Base-by-base conservation (phyloP, 1,139 yeast species). In the Kodamaea sp. region DNA sequence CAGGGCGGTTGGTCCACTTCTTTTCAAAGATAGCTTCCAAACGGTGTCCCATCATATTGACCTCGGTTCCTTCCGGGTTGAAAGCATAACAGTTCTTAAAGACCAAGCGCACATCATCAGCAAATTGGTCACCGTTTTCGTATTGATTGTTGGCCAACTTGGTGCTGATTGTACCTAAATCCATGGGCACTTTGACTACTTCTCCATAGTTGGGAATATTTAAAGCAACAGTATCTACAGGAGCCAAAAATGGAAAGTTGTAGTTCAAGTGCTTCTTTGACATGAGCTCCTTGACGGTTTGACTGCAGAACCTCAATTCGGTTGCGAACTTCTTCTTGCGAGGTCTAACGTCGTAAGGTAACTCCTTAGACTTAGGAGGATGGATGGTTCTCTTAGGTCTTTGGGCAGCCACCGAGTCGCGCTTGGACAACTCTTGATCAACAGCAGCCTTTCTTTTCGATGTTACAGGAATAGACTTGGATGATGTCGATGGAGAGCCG, bases 31-130 rank as follows among this genome's bases (percentile, higher is more conserved):
- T 76, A 18, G 80, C 80, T 59, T 92, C 97, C 41, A 92, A 68
- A 48, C 88, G 77, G 55, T 87, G 95, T 16, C 98, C 98, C 96
- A 92, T 86, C 75, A 79, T 76, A 59, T 90, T 88, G 24, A 94
- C 98, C 29, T 95, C 95, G 8, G 96, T 82, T 7, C 96, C 96
- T 51, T 87, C 96, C 1, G 98, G 97, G 59, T 92, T 94, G 66
- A 92, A 92, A 15, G 75, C 72, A 61, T 87, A 92, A 64, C 98
- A 92, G 63, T 92, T 92, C 42, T 76, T 70, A 65, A 92, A 89
- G 46, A 92, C 86, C 40, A 89, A 73, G 38, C 88, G 74, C 15
- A 92, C 78, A 55, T 92, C 98, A 23, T 64, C 66, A 54, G 85
- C 96, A 55, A 92, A 89, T 42, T 87, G 90, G 40, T 86, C 95